Conservation (phyloP, 1,284 basidiomycete species). For the Chiua sp. region DNA sequence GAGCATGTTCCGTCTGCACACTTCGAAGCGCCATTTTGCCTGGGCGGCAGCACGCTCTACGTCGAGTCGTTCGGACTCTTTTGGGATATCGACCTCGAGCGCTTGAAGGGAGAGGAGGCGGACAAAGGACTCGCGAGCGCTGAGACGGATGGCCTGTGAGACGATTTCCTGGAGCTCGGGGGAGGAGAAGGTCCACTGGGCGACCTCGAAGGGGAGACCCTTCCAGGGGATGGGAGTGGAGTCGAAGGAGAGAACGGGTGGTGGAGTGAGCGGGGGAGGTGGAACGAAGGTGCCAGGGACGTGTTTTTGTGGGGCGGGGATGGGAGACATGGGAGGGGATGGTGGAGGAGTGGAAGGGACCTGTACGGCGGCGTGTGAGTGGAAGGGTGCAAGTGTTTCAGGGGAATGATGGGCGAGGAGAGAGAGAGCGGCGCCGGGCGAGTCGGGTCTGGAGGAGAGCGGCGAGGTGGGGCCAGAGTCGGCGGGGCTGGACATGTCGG, state of each 20-base stretch:
- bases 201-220: constrained; percentile 70
- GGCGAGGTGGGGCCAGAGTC: background rate
- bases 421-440: background rate
- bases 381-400: no score
- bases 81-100: constrained; percentile 60
- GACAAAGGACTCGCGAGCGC: constrained; percentile 73
- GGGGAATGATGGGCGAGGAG: no score
- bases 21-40: constrained; percentile 69
- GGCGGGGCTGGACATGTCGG: constrained; percentile 13
- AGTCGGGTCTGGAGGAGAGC: constrained; percentile 3
- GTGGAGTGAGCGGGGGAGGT: constrained; percentile 47
- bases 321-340: background rate
- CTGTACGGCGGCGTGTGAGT: no score
- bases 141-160: constrained; percentile 71
- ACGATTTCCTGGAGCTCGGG: constrained; percentile 75
- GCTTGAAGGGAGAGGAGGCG: constrained; percentile 67
- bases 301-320: background rate
- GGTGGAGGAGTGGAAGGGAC: background rate
- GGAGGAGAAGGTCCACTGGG: constrained; percentile 76
- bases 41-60: constrained; percentile 55
- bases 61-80: constrained; percentile 64
- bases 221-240: constrained; percentile 62
- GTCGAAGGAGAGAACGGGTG: constrained; percentile 61
- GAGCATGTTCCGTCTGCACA: constrained; percentile 72
- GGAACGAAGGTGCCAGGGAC: constrained; percentile 19